Evolutionary conservation across 352 stramenopile genomes (phyloP), one percentile per base, ranked within the genome.

Genomic region (Phytophthora nicotianae): DNA sequence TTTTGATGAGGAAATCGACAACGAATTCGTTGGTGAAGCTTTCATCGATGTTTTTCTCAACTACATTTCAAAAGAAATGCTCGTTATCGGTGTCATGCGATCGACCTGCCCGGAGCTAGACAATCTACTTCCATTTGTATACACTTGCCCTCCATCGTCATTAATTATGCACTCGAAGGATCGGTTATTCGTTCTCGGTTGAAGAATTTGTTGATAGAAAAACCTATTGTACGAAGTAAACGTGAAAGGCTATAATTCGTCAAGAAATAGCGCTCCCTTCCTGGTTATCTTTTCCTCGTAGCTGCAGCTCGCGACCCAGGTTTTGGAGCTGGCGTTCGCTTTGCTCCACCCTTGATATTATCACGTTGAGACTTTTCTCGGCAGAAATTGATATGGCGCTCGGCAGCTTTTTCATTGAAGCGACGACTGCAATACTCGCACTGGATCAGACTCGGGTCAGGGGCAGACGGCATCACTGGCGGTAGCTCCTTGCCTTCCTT

Each of bases 301-400:
- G 75, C 59, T n/a, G 68, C 57, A 38, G 50, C 67, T 52, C 65
- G 70, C 21, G 75, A 75, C 11, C 65, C 50, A 3, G 76, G 65
- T 27, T 82, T 79, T 23, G 72, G 42, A 48, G 42, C 55, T n/a
- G 71, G 51, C 3, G 67, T 56, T 53, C 83, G 83, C 58, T 88
- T 88, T 9, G 62, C 40, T 13, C 72, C 60, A 2, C 45, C 62
- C 46, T 72, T 85, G 10, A 82, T 74, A 21, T 53, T 82, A 26
- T 79, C 72, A 13, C 80, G 76, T 65, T 88, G 78, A 4, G 81
- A 71, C 55, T 91, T 97, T 62, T 96, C 85, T 61, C 91, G 83
- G 63, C 93, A 98, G 58, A 95, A 91, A 16, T 90, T 71, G 53
- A 98, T 98, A 65, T 98, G 93, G 3, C 93, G 75, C 47, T 98